These are phyloP conservation scores for Vigna angularis DNA, from an alignment of 306 rosid genomes.

Conservation along the genomic window DNA sequence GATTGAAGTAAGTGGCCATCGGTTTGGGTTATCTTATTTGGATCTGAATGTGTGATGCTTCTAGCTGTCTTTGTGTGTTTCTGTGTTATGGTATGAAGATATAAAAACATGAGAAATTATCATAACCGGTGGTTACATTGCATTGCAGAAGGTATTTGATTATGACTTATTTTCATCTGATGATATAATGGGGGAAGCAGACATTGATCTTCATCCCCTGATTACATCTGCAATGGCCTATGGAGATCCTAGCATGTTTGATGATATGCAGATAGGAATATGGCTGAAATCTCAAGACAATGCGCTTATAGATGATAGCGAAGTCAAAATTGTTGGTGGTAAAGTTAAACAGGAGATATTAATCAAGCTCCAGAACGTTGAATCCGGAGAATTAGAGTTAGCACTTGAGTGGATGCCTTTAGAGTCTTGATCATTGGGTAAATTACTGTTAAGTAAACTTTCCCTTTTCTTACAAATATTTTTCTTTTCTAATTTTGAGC, in stretches of 20 bases:
- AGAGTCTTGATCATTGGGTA: conserved; percentile 73
- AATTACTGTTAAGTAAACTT: conserved; percentile 26
- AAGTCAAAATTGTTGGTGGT: conserved; percentile 76
- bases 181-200: conserved; percentile 99
- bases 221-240: conserved; percentile 91
- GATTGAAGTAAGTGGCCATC: too few species aligned
- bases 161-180: conserved; percentile 89
- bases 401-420: conserved; percentile 94
- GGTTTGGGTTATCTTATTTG: not conserved
- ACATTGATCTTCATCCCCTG: conserved; percentile 96
- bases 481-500: not conserved
- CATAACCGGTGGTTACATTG: conserved; percentile 34
- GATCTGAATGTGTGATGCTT: conserved; percentile 4
- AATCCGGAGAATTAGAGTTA: conserved; percentile 81
- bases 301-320: conserved; percentile 80
- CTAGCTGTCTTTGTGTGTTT: not conserved
- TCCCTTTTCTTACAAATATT: not conserved
- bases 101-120: conserved; percentile 6
- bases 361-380: conserved; percentile 91
- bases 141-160: conserved; percentile 83
- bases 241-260: conserved; percentile 89
- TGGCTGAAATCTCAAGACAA: conserved; percentile 92
- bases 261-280: conserved; percentile 93
- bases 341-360: conserved; percentile 72
- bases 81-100: not conserved